Evolutionary conservation across 768 basidiomycete species (phyloP).

Genomic region (Mycena leptocephala): DNA sequence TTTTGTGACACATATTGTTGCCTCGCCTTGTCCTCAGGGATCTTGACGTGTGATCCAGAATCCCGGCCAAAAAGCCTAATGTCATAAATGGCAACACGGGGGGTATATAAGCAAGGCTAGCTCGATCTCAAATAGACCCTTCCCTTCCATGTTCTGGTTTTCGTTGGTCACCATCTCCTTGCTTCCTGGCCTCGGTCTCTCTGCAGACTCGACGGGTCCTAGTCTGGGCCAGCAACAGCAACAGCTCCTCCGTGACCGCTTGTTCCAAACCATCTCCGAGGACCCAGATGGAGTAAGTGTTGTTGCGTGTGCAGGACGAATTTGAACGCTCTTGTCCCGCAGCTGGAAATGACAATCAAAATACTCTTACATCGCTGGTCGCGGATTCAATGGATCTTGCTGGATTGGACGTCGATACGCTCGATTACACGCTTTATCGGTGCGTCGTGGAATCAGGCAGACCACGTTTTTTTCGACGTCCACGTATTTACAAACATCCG

Average conservation of each 20-base stretch:
- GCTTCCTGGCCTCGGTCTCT: background rate
- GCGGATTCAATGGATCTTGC: constrained; percentile 41
- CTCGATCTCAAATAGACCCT: background rate
- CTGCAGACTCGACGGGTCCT: constrained; percentile 13
- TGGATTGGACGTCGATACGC: constrained; percentile 42
- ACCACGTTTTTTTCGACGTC: background rate
- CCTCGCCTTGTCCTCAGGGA: constrained; percentile 1
- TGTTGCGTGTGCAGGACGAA: background rate
- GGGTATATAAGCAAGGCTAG: background rate
- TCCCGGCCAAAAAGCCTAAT: background rate
- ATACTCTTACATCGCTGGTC: constrained; percentile 44
- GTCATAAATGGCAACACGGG: background rate
- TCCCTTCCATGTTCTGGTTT: constrained; percentile 16
- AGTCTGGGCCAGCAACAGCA: constrained; percentile 37
- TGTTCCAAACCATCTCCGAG: constrained; percentile 49
- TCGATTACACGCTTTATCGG: constrained; percentile 46
- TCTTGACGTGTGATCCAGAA: background rate
- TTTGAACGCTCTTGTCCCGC: background rate
- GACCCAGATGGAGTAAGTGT: constrained; percentile 50
- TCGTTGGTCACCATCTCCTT: background rate
- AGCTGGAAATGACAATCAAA: constrained; percentile 53
- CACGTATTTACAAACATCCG: background rate
- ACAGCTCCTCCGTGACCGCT: constrained; percentile 45
- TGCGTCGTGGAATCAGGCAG: background rate
- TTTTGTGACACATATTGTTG: background rate